Percentiles rank a stretch among this genome's conserved stretches.
These are phyloP conservation scores for Datisca glomerata DNA, from an alignment of 306 rosid species.

Conservation along the genomic window DNA sequence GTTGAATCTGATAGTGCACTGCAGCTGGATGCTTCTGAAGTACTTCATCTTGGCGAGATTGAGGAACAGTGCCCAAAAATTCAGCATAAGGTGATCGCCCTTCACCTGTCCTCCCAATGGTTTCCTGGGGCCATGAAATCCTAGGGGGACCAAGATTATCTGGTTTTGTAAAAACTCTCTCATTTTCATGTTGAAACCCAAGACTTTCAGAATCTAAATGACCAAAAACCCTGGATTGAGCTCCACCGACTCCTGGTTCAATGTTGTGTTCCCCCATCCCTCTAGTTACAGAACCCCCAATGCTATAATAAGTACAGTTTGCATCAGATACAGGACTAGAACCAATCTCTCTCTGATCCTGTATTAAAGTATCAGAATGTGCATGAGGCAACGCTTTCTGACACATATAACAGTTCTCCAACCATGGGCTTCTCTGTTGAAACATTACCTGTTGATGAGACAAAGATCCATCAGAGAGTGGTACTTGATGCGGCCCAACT, in stretches of 20 bases:
- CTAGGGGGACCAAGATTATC: slow-evolving; percentile 20
- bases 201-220: slow-evolving; percentile 29
- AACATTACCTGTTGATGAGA: slow-evolving; percentile 41
- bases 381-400: slow-evolving; percentile 71
- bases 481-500: slow-evolving; percentile 61
- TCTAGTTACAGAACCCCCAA: slow-evolving; percentile 36
- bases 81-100: slow-evolving; percentile 28
- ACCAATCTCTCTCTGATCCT: slow-evolving; percentile 31
- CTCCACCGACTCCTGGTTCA: slow-evolving; percentile 37
- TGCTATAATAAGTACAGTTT: slow-evolving; percentile 29
- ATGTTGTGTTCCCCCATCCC: slow-evolving; percentile 29
- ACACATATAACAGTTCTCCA: slow-evolving; percentile 60
- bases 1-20: slow-evolving; percentile 30
- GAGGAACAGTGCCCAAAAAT: slow-evolving; percentile 19
- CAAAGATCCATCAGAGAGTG: slow-evolving; percentile 36
- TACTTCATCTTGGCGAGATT: slow-evolving; percentile 29
- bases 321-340: slow-evolving; percentile 34
- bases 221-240: slow-evolving; percentile 27
- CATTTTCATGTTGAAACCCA: slow-evolving; percentile 33
- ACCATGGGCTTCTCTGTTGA: slow-evolving; percentile 31
- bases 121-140: slow-evolving; percentile 22
- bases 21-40: slow-evolving; percentile 19
- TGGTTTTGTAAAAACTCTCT: slow-evolving; percentile 19
- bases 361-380: slow-evolving; percentile 62
- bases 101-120: slow-evolving; percentile 28